A percentile compares a stretch with the other conserved stretches of the same genome.
Conservation (phyloP, 1,139 yeast species). For the Scheffersomyces segobiensis region DNA sequence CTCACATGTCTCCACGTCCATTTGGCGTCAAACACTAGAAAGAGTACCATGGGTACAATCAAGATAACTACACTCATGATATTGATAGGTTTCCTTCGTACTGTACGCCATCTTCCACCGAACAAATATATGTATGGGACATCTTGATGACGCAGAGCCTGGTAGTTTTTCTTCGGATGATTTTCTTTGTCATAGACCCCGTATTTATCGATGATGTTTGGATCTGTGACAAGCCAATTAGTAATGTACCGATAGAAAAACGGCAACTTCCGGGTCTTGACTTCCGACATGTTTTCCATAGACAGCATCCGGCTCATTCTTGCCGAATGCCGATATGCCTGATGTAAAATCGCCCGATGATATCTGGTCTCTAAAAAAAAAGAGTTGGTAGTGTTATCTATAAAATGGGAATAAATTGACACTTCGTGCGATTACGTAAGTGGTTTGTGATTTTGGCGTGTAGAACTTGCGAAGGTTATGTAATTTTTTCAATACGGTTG, state of each 20-base stretch:
- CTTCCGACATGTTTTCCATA: not conserved
- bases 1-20: constrained; percentile 61
- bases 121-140: constrained; percentile 47
- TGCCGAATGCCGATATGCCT: not conserved
- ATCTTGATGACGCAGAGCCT: constrained; percentile 30
- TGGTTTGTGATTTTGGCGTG: not conserved
- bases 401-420: not conserved
- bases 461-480: not conserved
- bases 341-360: not conserved
- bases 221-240: constrained; percentile 49
- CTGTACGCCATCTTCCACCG: constrained; percentile 63
- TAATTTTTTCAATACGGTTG: not conserved
- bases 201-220: constrained; percentile 19
- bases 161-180: constrained; percentile 29
- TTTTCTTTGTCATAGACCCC: constrained; percentile 4
- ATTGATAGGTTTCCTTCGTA: constrained; percentile 37
- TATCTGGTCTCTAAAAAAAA: not conserved
- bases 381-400: not conserved
- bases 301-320: not conserved
- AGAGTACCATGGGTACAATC: constrained; percentile 51
- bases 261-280: constrained; percentile 4
- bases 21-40: constrained; percentile 42
- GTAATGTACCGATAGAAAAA: constrained; percentile 27
- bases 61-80: constrained; percentile 34
- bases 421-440: not conserved